Evolutionary conservation across 2,329 filamentous ascomycete species (phyloP).

Genomic region (Botrytis sinoallii): DNA sequence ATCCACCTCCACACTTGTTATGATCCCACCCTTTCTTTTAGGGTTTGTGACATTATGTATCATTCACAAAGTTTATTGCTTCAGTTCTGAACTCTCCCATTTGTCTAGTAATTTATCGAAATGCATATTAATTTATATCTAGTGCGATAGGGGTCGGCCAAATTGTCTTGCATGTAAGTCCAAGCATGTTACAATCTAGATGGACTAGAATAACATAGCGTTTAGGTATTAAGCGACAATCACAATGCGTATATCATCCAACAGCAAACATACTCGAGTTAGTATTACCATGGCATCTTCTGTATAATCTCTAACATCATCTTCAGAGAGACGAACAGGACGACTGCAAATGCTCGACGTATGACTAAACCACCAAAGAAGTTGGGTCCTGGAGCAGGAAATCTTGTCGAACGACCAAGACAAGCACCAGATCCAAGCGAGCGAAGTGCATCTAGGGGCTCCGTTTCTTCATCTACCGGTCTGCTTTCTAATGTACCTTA

Average conservation of each 20-base stretch:
- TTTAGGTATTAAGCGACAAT: constrained; percentile 70
- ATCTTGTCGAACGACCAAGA: constrained; percentile 28
- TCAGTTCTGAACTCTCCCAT: background rate
- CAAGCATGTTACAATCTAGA: constrained; percentile 10
- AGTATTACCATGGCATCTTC: constrained; percentile 36
- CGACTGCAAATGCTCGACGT: constrained; percentile 50
- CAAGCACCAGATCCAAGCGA: constrained; percentile 28
- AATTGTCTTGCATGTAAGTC: constrained; percentile 62
- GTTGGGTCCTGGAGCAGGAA: constrained; percentile 37
- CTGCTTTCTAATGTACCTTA: constrained; percentile 72
- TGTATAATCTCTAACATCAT: background rate
- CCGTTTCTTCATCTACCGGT: constrained; percentile 46
- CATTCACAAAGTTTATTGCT: background rate
- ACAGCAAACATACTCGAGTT: constrained; percentile 76
- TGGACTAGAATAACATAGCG: constrained; percentile 31
- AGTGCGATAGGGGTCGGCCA: constrained; percentile 74
- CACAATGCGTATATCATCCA: constrained; percentile 70
- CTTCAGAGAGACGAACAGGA: constrained; percentile 55
- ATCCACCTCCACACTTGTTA: background rate
- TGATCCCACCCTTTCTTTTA: background rate
- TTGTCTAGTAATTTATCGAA: background rate
- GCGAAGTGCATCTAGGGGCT: constrained; percentile 30
- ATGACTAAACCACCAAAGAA: constrained; percentile 59
- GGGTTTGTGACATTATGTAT: background rate
- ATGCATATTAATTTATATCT: constrained; percentile 4